phyloP scores from a whole-genome alignment of 2,329 filamentous ascomycete species.

The Colletotrichum lini region DNA sequence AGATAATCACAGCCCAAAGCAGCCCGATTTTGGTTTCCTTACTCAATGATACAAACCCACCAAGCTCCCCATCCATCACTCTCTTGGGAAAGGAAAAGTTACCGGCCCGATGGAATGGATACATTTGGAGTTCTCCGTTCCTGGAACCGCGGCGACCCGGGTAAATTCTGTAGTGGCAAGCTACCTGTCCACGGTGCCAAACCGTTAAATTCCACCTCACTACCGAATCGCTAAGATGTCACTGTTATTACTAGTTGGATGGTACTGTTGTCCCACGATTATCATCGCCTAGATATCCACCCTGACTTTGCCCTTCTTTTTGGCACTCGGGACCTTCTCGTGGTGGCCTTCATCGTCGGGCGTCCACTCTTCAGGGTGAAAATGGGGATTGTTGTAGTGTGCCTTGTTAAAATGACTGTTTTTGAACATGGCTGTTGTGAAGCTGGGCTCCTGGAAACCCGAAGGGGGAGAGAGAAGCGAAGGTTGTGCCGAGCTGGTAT shows the following conservation, averaged over 20 bases:
- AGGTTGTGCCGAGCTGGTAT: constrained; percentile 45
- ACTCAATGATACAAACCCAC: constrained; percentile 19
- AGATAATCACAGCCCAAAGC: constrained; percentile 8
- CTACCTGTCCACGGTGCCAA: too few species aligned
- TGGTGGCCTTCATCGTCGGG: constrained; percentile 54
- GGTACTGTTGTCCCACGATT: constrained; percentile 30
- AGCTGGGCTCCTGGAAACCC: constrained; percentile 60
- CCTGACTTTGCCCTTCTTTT: constrained; percentile 37
- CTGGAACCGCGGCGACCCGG: not conserved
- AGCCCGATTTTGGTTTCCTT: constrained; percentile 16
- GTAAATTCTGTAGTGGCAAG: not conserved
- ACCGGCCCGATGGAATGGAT: not conserved
- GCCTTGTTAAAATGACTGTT: constrained; percentile 78
- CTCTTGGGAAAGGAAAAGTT: not conserved
- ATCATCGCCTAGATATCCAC: constrained; percentile 23
- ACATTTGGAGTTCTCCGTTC: not conserved
- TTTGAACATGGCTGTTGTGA: constrained; percentile 73
- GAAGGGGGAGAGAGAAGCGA: constrained; percentile 45
- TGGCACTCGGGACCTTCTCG: constrained; percentile 27
- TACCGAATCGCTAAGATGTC: not conserved
- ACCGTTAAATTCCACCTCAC: too few species aligned
- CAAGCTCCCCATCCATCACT: not conserved
- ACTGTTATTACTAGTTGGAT: not conserved
- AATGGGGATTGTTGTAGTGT: constrained; percentile 75
- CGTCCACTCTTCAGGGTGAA: constrained; percentile 61